A percentile compares a stretch with the other conserved stretches of the same genome.
These are phyloP conservation scores for Penicillium bialowiezense DNA, from an alignment of 495 filamentous ascomycete genomes.

Conservation along the genomic window DNA sequence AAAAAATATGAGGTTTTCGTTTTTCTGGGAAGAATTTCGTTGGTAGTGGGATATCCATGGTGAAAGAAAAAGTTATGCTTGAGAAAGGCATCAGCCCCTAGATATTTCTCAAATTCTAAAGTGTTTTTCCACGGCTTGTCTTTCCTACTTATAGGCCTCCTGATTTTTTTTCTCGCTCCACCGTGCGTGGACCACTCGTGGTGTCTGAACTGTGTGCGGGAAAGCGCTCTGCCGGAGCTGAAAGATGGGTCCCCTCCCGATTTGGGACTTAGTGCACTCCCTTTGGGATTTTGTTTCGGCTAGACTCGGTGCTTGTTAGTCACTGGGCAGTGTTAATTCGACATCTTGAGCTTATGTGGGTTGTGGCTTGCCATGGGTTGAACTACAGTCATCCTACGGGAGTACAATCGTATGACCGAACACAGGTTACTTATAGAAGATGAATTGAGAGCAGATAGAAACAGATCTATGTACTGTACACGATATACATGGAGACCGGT, in stretches of 20 bases:
- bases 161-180: conserved; percentile 1
- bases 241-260: background rate
- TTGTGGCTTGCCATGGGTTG: background rate
- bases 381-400: no score
- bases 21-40: background rate
- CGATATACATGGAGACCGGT: conserved; percentile 24
- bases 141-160: background rate
- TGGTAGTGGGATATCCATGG: background rate
- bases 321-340: background rate
- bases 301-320: background rate
- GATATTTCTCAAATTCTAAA: background rate
- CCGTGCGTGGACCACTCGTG: conserved; percentile 1
- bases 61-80: background rate
- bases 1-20: conserved; percentile 5
- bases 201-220: background rate
- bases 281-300: background rate
- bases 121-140: background rate
- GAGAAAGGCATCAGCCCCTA: background rate
- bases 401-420: no score
- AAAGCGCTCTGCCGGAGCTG: conserved; percentile 8
- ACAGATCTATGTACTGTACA: conserved; percentile 36
- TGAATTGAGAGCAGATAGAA: conserved; percentile 13
- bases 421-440: conserved; percentile 16
- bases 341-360: background rate
- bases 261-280: conserved; percentile 1